Conservation (phyloP, 1,139 yeast genomes). For the Magnusiomyces paraingens region DNA sequence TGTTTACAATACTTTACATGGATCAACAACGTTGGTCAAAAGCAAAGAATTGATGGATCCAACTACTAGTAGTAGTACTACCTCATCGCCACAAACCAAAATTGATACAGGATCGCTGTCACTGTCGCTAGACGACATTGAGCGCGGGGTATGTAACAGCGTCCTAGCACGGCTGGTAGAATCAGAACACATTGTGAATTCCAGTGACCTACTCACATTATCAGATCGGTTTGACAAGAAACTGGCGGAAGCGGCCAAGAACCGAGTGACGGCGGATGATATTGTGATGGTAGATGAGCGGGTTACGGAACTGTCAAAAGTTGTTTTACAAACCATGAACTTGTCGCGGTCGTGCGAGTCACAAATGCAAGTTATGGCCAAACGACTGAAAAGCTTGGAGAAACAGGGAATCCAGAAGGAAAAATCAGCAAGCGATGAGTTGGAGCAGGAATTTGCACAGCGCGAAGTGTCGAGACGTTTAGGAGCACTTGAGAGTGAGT, state of each 20-base stretch:
- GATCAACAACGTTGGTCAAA: not conserved
- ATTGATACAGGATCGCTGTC: not conserved
- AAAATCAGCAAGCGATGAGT: too few relatives aligned
- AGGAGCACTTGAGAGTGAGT: too few relatives aligned
- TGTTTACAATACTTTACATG: not conserved
- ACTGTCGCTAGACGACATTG: not conserved
- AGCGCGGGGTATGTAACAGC: not conserved
- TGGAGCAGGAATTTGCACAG: too few relatives aligned
- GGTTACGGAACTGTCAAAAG: not conserved
- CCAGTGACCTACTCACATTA: not conserved
- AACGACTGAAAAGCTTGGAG: not conserved
- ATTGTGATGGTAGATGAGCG: conserved; percentile 1
- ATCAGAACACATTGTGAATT: not conserved
- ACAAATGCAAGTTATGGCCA: not conserved
- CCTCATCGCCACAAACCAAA: not conserved
- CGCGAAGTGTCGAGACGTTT: too few relatives aligned
- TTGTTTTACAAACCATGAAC: not conserved
- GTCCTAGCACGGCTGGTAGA: not conserved
- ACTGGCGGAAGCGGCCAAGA: not conserved
- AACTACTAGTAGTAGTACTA: not conserved
- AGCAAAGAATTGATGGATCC: too few relatives aligned
- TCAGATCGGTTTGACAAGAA: not conserved
- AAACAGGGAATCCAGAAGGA: not conserved
- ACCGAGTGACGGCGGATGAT: not conserved
- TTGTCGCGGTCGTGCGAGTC: not conserved